Percentiles rank a stretch among this genome's conserved stretches.
Conservation (phyloP, 352 stramenopile genomes). For the Globisporangium heterothallicum region DNA sequence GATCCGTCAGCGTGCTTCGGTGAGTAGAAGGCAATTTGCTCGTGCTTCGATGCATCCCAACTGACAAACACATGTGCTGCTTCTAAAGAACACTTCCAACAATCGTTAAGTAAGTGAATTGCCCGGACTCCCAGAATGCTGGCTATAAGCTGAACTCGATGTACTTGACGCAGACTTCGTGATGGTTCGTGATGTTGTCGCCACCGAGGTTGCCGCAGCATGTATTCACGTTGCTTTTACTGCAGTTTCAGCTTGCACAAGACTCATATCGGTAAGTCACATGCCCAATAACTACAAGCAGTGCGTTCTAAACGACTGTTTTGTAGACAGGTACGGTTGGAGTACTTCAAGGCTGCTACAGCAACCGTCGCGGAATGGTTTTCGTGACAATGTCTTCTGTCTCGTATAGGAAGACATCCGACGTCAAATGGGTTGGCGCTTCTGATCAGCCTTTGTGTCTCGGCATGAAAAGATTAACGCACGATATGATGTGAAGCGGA, state of each 20-base stretch:
- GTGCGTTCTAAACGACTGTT: conserved; percentile 1
- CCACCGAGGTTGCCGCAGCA: no score
- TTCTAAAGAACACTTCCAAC: conserved; percentile 61
- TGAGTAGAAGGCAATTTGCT: conserved; percentile 10
- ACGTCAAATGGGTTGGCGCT: conserved; percentile 54
- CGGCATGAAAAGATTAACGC: no score
- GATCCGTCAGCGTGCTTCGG: conserved; percentile 77
- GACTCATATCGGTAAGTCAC: conserved; percentile 60
- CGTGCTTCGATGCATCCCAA: not conserved
- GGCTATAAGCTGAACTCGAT: not conserved
- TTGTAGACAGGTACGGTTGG: conserved; percentile 41
- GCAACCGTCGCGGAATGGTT: no score
- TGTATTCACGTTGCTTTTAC: not conserved
- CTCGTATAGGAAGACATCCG: conserved; percentile 52
- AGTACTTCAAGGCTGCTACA: not conserved
- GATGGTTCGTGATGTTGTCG: conserved; percentile 30
- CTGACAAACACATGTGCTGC: not conserved
- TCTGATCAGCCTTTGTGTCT: no score
- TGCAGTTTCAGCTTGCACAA: conserved; percentile 80
- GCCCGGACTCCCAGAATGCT: not conserved
- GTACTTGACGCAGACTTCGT: conserved; percentile 48
- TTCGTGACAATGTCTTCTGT: not conserved
- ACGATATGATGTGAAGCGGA: conserved; percentile 61
- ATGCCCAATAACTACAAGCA: not conserved
- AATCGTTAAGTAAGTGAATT: conserved; percentile 42